These are phyloP conservation scores for Yarrowia divulgata DNA, from an alignment of 805 yeast genomes.

Conservation along the genomic window DNA sequence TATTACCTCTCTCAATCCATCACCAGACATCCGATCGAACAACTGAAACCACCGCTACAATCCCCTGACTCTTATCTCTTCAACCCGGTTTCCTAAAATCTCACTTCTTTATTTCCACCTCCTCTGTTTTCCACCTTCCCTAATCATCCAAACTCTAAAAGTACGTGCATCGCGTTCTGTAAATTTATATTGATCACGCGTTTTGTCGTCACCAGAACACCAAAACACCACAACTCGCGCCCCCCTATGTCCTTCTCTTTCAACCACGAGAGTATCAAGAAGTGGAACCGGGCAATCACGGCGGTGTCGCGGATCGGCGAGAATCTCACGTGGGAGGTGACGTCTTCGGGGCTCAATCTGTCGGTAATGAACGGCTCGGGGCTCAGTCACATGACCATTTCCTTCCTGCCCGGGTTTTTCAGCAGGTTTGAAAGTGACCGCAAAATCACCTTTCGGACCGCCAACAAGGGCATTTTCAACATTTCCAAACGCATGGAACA, in stretches of 20 bases:
- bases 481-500: constrained; percentile 30
- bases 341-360: neutral
- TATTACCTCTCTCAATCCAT: too few relatives aligned
- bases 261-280: constrained; percentile 15
- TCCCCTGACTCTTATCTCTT: too few relatives aligned
- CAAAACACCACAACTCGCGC: neutral
- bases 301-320: constrained; percentile 30
- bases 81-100: neutral
- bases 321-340: constrained; percentile 29
- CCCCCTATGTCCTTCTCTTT: constrained; percentile 13
- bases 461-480: constrained; percentile 33
- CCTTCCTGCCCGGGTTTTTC: constrained; percentile 12
- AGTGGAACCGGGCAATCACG: constrained; percentile 25
- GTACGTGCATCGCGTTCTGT: neutral
- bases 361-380: constrained; percentile 29
- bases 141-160: neutral
- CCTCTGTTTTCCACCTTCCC: neutral
- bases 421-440: neutral
- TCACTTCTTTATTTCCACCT: neutral
- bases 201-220: neutral
- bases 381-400: constrained; percentile 14
- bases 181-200: constrained; percentile 1
- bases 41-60: too few relatives aligned
- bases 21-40: too few relatives aligned
- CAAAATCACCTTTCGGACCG: neutral